These are phyloP conservation scores for Podospora didyma DNA, from an alignment of 495 filamentous ascomycete genomes.

Conservation along the genomic window DNA sequence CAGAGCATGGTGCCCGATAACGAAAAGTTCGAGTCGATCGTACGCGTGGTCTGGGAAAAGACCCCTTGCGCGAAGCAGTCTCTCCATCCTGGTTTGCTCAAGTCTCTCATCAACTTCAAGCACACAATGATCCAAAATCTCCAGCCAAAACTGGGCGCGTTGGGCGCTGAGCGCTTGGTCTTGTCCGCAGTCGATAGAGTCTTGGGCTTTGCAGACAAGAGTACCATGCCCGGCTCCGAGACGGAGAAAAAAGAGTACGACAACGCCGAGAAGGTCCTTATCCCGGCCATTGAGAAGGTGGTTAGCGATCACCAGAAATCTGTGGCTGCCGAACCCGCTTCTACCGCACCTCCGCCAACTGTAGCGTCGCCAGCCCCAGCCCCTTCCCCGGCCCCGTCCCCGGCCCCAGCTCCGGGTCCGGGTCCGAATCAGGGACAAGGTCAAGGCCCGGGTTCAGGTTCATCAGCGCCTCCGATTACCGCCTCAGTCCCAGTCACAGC, in stretches of 20 bases:
- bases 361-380: conserved; percentile 2
- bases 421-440: too few relatives aligned
- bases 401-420: conserved; percentile 2
- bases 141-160: conserved; percentile 18
- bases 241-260: conserved; percentile 20
- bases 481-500: too few relatives aligned
- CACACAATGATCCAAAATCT: conserved; percentile 21
- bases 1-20: conserved; percentile 20
- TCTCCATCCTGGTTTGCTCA: conserved; percentile 25
- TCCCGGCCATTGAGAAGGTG: conserved; percentile 18
- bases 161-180: conserved; percentile 28
- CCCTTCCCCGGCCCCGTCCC: not conserved
- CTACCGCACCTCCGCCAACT: conserved; percentile 1
- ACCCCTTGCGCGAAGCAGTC: conserved; percentile 13
- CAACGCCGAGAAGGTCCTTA: conserved; percentile 27
- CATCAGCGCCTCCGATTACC: too few relatives aligned
- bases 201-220: conserved; percentile 31
- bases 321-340: conserved; percentile 8
- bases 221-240: conserved; percentile 22
- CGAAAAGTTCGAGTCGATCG: conserved; percentile 25
- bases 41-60: conserved; percentile 24
- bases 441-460: too few relatives aligned
- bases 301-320: conserved; percentile 20
- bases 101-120: conserved; percentile 25
- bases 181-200: conserved; percentile 34